phyloP scores from a whole-genome alignment of 306 rosid genomes.

The Begonia loranthoides region DNA sequence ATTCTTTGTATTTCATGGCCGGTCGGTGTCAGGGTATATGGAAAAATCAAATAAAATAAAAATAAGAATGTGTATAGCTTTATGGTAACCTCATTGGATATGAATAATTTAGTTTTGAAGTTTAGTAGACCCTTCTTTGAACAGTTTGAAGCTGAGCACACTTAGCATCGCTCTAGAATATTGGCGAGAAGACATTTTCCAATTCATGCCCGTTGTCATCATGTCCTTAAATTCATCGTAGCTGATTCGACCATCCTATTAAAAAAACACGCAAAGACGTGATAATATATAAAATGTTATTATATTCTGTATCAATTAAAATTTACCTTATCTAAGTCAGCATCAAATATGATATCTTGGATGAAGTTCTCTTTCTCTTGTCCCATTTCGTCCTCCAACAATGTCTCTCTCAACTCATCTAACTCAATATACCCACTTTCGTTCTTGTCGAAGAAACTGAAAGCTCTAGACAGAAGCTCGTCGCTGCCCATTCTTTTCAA shows the following conservation, averaged over 20 bases:
- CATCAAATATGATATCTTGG: constrained; percentile 68
- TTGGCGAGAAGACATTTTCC: constrained; percentile 94
- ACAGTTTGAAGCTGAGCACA: constrained; percentile 64
- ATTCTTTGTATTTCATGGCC: too few species aligned
- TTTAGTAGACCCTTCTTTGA: constrained; percentile 39
- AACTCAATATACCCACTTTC: constrained; percentile 65
- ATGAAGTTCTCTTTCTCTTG: constrained; percentile 39
- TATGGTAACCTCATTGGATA: neutral
- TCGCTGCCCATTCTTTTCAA: constrained; percentile 56
- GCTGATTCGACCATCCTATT: constrained; percentile 80
- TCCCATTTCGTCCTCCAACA: constrained; percentile 35
- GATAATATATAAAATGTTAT: too few species aligned
- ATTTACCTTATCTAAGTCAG: constrained; percentile 80
- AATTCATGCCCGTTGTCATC: constrained; percentile 80
- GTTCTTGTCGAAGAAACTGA: constrained; percentile 66
- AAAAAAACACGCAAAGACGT: constrained; percentile 1
- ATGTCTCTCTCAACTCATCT: constrained; percentile 69
- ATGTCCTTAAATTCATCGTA: constrained; percentile 74
- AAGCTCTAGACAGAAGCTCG: constrained; percentile 66
- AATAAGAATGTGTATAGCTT: neutral
- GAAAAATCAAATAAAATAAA: neutral
- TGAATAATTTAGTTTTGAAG: constrained; percentile 3
- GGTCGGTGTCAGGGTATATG: too few species aligned
- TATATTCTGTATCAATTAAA: neutral
- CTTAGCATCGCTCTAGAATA: constrained; percentile 73